Base-by-base conservation (phyloP, 495 filamentous ascomycete species). In the Bathelium albidoporum region DNA sequence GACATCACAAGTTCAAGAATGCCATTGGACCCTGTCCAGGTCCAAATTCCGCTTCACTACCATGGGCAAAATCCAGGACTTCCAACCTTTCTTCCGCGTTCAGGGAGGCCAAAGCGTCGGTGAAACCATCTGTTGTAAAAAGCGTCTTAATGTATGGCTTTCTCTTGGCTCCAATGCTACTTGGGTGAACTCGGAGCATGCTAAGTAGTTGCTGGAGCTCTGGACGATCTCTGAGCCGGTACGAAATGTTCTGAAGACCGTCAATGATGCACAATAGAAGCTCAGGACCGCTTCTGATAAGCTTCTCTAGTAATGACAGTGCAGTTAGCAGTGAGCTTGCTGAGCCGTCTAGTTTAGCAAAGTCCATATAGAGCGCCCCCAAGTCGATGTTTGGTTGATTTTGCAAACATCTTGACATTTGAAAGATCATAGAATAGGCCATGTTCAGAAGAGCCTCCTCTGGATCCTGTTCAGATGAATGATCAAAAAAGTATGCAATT, bases 401-500 rank as follows among this genome's bases (percentile, higher is more conserved):
- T 20, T 29, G 49, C 49, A 55, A 28, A 16, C 20, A 55, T 20
- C 9, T 29, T 16, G 49, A 26, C 9, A 16, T 16, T 16, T 55
- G 49, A 20, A 29, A 55, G 20, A 29, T 55, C 49, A 29, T 7
- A 29, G 49, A 55, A 29, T 29, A 55, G 7, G 16, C 29, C 49
- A 28, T 28, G 49, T 55, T 55, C 16, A 55, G 5, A 55, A 55
- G 16, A 29, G 24, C 22, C 16, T 9, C 16, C 9, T 29, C 24
- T 24, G 49, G 7, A 9, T 5, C 9, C 7, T 55, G 12, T 24
- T 55, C 9, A 9, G 49, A 5, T 9, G 16, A 28, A 55, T 16
- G 20, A 55, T 55, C 49, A 55, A n/a, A 55, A 16, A 55, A 55
- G 29, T 55, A 55, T 55, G 49, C 49, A 29, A 55, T 29, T 12